Base-by-base conservation (phyloP, 768 basidiomycete species). In the Phlebiopsis flavidoalba region DNA sequence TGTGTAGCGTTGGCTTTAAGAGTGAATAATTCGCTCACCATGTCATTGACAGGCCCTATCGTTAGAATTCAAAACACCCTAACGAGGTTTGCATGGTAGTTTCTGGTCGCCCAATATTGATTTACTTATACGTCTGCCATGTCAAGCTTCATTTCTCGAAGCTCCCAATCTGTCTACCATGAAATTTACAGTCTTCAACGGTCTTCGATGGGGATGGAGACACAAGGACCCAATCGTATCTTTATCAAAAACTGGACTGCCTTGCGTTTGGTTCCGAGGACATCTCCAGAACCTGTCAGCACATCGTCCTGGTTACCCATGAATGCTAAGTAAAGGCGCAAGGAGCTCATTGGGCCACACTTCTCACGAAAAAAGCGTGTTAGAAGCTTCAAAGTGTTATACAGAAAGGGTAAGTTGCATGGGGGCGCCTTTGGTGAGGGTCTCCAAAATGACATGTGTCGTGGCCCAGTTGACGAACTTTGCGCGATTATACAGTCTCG, bases 141-240 rank as follows among this genome's bases (percentile, higher is more conserved):
- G 36, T 35, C 5, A 14, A 79, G 79, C 73, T 80, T 53, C 77
- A 78, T 57, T 80, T 80, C 67, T 73, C 72, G 53, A 70, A 76
- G 56, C 76, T 76, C 11, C n/a, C n/a, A n/a, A n/a, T 62, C 67
- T 7, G 77, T 74, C 8, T 77, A 77, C 58, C 67, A 67, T 22
- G 77, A 77, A 17, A 77, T 80, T 19, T 80, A 80, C 64, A 63
- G 56, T 22, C n/a, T n/a, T n/a, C 68, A 70, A 4, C 47, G 49
- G n/a, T n/a, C n/a, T 8, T 51, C 48, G 46, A 71, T n/a, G n/a
- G n/a, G n/a, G 67, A 40, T 73, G 78, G 60, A 69, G 71, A n/a
- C n/a, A n/a, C 24, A 81, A 81, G 60, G 78, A 79, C 19, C 63
- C 70, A 21, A 46, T 50, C 7, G 73, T 76, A 49, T 80, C n/a